Base-by-base conservation (phyloP, 371 early-diverging fungal genomes). In the Zychaea mexicana region DNA sequence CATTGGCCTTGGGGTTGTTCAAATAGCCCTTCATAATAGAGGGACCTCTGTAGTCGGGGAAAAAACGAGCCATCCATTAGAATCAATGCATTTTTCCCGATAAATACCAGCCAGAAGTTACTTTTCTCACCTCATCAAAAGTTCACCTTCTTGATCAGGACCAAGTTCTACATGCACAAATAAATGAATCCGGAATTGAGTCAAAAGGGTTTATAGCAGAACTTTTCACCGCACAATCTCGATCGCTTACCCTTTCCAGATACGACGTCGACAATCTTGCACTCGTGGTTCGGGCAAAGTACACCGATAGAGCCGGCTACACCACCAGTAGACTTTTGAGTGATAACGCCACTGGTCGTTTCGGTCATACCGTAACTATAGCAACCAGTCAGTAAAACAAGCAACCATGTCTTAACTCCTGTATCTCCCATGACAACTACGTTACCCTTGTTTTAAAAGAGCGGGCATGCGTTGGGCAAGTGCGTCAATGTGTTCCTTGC, bases 281-380 rank as follows among this genome's bases (percentile, higher is more conserved):
- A 88, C 53, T 89, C 80, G 47, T 84, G 74, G 64, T 88, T 92
- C 0, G 94, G 88, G 8, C 87, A 61, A 30, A 94, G 74, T 0
- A 75, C 42, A 19, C 95, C 96, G 17, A 88, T 83, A 4, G 93
- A 56, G 36, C 56, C 69, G 33, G 71, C 57, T 52, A 58, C 57
- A 7, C 65, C 52, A 10, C 64, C 52, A 15, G 61, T 27, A 22
- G 52, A 10, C 55, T 38, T 56, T 65, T 75, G 75, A 17, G 62
- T 54, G 30, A 76, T 68, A 9, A 68, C 52, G 46, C 69, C 71
- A 42, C 65, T 61, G 1, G 89, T 80, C 3, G 89, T 83, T 64
- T 93, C 93, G 2, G 92, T 90, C 79, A 91, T 79, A 39, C 93
- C 92, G 60, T 86, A 93, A 15, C 91, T 91, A 36, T 69, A 89